Conservation (phyloP, 495 filamentous ascomycete genomes). For the Choiromyces venosus region DNA sequence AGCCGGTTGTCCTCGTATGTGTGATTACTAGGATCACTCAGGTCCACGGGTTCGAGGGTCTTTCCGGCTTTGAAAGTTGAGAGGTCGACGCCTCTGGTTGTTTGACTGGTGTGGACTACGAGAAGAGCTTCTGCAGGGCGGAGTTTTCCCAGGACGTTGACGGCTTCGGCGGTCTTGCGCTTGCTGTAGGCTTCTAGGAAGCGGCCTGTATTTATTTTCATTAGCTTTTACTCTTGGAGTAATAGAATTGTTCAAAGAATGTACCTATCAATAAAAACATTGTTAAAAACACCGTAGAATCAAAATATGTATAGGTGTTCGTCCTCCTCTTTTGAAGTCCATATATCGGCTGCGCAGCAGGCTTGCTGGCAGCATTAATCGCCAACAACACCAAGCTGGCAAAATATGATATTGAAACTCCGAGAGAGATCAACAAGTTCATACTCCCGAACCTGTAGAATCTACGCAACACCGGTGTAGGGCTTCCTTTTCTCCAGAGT, state of each 20-base stretch:
- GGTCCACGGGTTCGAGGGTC: background rate
- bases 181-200: conserved; percentile 87
- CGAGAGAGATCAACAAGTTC: conserved; percentile 88
- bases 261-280: conserved; percentile 72
- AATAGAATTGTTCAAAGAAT: background rate
- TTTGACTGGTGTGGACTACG: conserved; percentile 43
- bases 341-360: conserved; percentile 41
- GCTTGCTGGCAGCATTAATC: conserved; percentile 49
- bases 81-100: background rate
- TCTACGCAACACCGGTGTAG: conserved; percentile 64
- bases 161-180: conserved; percentile 78
- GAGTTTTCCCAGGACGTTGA: conserved; percentile 69
- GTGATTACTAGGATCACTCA: background rate
- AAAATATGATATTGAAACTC: conserved; percentile 80
- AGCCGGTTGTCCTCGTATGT: conserved; percentile 6
- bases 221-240: background rate
- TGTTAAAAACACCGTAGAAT: conserved; percentile 87
- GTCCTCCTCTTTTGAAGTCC: conserved; percentile 43
- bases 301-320: conserved; percentile 65
- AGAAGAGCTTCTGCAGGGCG: conserved; percentile 72
- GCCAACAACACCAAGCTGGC: conserved; percentile 73
- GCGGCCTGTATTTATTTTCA: conserved; percentile 45
- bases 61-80: background rate
- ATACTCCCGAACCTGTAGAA: conserved; percentile 93
- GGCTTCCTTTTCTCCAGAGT: conserved; percentile 71